Evolutionary conservation across 1,284 basidiomycete genomes (phyloP), one percentile per base, ranked within the genome.

Genomic region (Apiotrichum gamsii): DNA sequence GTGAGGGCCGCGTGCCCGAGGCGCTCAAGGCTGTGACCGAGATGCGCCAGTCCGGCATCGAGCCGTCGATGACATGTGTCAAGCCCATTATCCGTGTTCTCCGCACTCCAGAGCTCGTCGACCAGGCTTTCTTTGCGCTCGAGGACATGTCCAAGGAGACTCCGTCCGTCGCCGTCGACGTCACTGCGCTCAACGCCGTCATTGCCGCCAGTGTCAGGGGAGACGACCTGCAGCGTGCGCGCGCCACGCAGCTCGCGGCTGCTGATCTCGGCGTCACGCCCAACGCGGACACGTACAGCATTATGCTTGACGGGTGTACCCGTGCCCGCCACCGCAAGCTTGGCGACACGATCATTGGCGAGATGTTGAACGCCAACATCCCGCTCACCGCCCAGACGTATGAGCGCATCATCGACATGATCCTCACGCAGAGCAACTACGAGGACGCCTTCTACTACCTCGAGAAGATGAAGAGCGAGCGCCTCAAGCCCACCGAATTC

Each of bases 381-480:
- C 68, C 73, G 39, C 81, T 82, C 11, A 75, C 84, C 60, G 67
- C 65, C 31, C 69, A 72, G 36, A 86, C 82, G 5, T 89, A 83
- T 68, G 79, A 82, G 56, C 73, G 76, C 31, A 76, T 89, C 69
- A 79, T 90, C 52, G 57, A 73, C 14, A 77, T 90, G 3, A 83
- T 81, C 61, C 75, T 89, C 18, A 81, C 81, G 1, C 83, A 87
- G 60, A 65, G 77, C 13, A 75, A 73, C 3, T 91, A 89, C 68
- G 87, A 90, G 62, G 84, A 88, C 59, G 87, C 87, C 0, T 91
- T 91, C 73, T 84, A 82, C 68, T 89, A 86, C 67, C 77, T 91
- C 25, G 87, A 90, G 64, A 83, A 87, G 73, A 86, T 88, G 83
- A 90, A 90, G 69, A 70, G 74, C 0, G 77, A 76, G 39, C 75